Percentiles rank a stretch among this genome's conserved stretches.
Conservation (phyloP, 164 flowering plant species). For the Magnolia changhungtana region DNA sequence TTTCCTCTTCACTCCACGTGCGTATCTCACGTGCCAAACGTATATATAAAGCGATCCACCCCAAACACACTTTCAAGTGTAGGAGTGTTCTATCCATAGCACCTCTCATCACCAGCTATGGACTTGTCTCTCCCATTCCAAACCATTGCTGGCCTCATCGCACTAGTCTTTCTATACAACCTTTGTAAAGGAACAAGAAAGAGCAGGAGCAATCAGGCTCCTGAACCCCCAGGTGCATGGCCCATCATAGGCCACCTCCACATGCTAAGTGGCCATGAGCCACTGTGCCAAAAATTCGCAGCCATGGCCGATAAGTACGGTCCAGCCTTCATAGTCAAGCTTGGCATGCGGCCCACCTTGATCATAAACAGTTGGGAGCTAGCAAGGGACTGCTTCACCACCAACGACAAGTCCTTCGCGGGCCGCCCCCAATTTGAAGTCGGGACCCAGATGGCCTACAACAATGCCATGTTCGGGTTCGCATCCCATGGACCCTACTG, state of each 20-base stretch:
- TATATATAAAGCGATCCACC: too few relatives aligned
- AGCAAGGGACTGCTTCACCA: slow-evolving; percentile 23
- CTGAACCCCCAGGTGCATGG: slow-evolving; percentile 13
- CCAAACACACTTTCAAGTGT: too few relatives aligned
- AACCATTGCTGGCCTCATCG: neutral
- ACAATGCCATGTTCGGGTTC: slow-evolving; percentile 10
- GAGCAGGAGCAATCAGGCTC: slow-evolving; percentile 3
- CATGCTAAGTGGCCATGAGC: neutral
- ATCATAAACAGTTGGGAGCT: slow-evolving; percentile 17
- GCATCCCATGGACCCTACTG: slow-evolving; percentile 19
- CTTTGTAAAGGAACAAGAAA: neutral
- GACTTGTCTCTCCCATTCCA: neutral
- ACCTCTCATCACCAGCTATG: neutral
- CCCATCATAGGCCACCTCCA: slow-evolving; percentile 23
- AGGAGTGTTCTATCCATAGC: too few relatives aligned
- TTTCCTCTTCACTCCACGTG: too few relatives aligned
- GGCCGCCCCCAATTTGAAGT: slow-evolving; percentile 3
- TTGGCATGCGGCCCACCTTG: slow-evolving; percentile 10
- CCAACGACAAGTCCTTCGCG: slow-evolving; percentile 12
- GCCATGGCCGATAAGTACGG: slow-evolving; percentile 18
- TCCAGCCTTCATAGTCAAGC: slow-evolving; percentile 11
- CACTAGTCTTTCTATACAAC: neutral
- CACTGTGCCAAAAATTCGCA: neutral
- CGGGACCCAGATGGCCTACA: slow-evolving; percentile 3
- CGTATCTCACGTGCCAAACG: too few relatives aligned